Conservation (phyloP, 2,329 filamentous ascomycete species). For the Conoideocrella luteorostrata region DNA sequence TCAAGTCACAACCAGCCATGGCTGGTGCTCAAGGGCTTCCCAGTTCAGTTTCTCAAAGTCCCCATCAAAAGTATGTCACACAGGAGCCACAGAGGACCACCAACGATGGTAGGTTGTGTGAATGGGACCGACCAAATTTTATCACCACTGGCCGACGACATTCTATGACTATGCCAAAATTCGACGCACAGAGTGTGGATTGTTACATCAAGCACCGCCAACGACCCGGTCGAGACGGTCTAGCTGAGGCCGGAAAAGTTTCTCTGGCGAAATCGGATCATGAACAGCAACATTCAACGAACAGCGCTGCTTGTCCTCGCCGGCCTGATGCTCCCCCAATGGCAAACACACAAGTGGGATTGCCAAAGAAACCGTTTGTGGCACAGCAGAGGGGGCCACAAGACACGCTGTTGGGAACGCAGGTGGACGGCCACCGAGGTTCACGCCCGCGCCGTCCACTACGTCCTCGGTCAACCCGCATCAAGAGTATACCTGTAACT, state of each 20-base stretch:
- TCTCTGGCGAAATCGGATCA: not conserved
- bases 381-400: not conserved
- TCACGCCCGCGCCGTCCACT: not conserved
- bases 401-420: not conserved
- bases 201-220: not conserved
- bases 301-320: not conserved
- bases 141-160: conserved; percentile 10
- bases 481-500: not conserved
- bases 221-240: not conserved
- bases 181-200: not conserved
- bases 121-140: conserved; percentile 9
- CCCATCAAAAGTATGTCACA: conserved; percentile 1
- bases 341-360: not conserved
- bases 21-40: not conserved
- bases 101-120: not conserved
- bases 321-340: not conserved
- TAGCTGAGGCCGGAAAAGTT: not conserved
- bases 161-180: conserved; percentile 10
- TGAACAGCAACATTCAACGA: not conserved
- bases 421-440: not conserved
- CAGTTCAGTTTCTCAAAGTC: conserved; percentile 6
- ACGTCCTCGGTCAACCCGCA: not conserved
- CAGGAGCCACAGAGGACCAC: not conserved
- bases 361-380: not conserved
- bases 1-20: conserved; percentile 2